Base-by-base conservation (phyloP, 2,329 filamentous ascomycete species). In the Calonectria pseudoturangicola region DNA sequence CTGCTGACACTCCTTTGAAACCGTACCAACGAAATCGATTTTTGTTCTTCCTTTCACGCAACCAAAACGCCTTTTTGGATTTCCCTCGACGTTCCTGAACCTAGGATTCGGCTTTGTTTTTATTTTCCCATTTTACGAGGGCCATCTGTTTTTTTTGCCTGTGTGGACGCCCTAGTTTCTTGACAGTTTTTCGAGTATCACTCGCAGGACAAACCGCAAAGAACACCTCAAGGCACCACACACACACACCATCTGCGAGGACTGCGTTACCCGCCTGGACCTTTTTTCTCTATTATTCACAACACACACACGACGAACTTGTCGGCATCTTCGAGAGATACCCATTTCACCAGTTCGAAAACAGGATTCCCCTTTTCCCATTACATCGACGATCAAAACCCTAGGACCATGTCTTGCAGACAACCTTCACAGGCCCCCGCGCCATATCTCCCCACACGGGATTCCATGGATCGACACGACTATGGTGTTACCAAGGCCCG, bases 401-500 rank as follows among this genome's bases (percentile, higher is more conserved):
- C 75, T 68, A 69, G 68, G 71, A 66, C 62, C 64, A 89, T 92
- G 88, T 88, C 89, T 82, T 88, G 87, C 62, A 86, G 87, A 78
- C 87, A 87, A 75, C 84, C 89, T 78, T 82, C 85, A 39, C 83
- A 87, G 62, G 82, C 85, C 36, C 81, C 86, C 70, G 80, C 83
- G 74, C 81, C 85, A 47, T 91, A 90, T 78, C 85, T 86, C 48
- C 88, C 88, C 33, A 87, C 86, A 27, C 87, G 88, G 68, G 90
- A 92, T 80, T 85, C 84, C 74, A 86, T 90, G 79, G 88, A 89
- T 73, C 88, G 89, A 74, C 89, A 91, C 74, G 89, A 90, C 25
- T 91, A 89, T 78, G 88, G 90, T 68, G 86, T 92, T 81, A 86
- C 87, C 72, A 93, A 94, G 85, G 91, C 88, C 82, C 89, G 92